A percentile compares a stretch with the other conserved stretches of the same genome.
These are phyloP conservation scores for Cladosporium halotolerans DNA, from an alignment of 2,329 filamentous ascomycete species.

Conservation along the genomic window DNA sequence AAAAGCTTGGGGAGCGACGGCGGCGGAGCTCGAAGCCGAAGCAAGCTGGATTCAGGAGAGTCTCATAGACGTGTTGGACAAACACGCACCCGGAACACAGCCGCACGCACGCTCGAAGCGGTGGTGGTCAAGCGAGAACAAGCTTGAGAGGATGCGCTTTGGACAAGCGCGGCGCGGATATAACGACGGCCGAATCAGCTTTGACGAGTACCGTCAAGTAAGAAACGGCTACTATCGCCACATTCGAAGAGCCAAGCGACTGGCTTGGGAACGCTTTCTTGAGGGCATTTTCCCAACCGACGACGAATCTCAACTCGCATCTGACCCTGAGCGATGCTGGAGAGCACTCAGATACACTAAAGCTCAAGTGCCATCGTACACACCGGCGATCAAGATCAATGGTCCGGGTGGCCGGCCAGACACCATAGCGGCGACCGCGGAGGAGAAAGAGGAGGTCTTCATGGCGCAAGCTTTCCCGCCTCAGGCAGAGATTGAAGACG, in stretches of 20 bases:
- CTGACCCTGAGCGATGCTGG: background rate
- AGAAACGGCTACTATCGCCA: background rate
- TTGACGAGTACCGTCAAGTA: background rate
- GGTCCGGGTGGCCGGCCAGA: background rate
- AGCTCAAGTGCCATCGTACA: background rate
- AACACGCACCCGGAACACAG: background rate
- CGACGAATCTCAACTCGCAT: background rate
- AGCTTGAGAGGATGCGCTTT: no score
- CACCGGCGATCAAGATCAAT: background rate
- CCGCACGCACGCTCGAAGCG: no score
- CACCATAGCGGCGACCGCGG: background rate
- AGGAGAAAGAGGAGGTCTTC: background rate
- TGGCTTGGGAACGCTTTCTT: background rate
- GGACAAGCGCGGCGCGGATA: no score
- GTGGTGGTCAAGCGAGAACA: no score
- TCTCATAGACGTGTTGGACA: background rate
- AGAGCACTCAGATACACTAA: background rate
- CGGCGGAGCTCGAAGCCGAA: background rate
- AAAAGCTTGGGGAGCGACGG: background rate
- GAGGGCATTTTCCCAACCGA: background rate
- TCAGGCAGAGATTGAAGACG: no score
- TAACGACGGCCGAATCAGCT: background rate
- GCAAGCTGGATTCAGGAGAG: background rate
- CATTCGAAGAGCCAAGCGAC: background rate
- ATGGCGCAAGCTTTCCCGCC: background rate